Conservation (phyloP, 768 basidiomycete species). For the Mycena leptocephala region DNA sequence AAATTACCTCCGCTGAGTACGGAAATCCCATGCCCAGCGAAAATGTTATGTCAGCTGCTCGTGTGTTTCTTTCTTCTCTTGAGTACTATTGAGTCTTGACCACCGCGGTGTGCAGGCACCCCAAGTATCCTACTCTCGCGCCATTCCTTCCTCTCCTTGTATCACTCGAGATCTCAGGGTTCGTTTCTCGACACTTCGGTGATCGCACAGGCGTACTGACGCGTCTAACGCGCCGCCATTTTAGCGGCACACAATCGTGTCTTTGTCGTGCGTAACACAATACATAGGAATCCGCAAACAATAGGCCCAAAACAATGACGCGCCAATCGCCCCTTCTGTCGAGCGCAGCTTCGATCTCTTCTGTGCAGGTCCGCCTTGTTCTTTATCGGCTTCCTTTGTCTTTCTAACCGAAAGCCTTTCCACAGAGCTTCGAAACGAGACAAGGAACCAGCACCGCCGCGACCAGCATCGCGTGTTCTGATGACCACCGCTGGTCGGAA, state of each 20-base stretch:
- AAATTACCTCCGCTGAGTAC: conserved; percentile 5
- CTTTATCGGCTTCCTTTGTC: conserved; percentile 15
- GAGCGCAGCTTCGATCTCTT: conserved; percentile 19
- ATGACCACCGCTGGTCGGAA: conserved; percentile 69
- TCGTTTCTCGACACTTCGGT: neutral
- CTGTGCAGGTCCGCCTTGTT: conserved; percentile 12
- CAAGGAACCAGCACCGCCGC: conserved; percentile 16
- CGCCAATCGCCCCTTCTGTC: conserved; percentile 6
- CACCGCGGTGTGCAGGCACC: conserved; percentile 32
- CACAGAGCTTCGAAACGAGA: conserved; percentile 32
- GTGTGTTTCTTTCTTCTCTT: conserved; percentile 4
- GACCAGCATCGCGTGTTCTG: conserved; percentile 30
- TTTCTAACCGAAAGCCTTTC: neutral
- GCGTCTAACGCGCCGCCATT: conserved; percentile 14
- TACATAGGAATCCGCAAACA: neutral
- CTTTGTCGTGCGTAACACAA: conserved; percentile 8
- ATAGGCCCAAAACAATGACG: conserved; percentile 5
- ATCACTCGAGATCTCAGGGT: conserved; percentile 5
- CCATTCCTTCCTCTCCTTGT: neutral
- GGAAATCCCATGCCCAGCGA: neutral
- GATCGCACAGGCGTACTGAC: neutral
- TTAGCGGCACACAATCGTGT: conserved; percentile 1
- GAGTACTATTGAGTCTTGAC: conserved; percentile 15
- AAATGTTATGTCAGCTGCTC: conserved; percentile 20
- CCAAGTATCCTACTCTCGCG: neutral